phyloP scores from a whole-genome alignment of 495 filamentous ascomycete genomes.

The Xylaria curta region DNA sequence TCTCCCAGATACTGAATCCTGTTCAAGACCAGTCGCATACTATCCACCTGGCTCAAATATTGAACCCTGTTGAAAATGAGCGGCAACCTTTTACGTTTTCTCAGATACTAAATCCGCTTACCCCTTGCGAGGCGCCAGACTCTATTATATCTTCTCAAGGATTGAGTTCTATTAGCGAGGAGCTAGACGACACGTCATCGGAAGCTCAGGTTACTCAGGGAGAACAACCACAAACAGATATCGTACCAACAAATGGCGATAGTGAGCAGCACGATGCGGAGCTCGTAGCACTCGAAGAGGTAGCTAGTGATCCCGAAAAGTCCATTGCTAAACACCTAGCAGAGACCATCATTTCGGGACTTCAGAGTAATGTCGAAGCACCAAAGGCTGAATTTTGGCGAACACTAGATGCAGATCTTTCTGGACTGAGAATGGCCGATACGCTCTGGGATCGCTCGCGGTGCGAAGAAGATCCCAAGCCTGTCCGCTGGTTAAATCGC shows the following conservation, averaged over 20 bases:
- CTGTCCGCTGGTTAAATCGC: slow-evolving; percentile 4
- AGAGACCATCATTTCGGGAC: neutral
- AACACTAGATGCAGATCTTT: neutral
- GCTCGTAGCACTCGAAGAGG: neutral
- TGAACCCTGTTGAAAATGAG: neutral
- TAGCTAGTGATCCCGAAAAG: neutral
- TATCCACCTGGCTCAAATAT: neutral
- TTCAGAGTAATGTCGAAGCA: neutral
- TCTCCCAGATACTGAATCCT: neutral
- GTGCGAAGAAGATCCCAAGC: neutral
- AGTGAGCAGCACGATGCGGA: neutral
- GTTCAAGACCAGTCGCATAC: neutral
- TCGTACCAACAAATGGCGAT: no score
- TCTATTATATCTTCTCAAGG: neutral
- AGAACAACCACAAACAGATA: neutral
- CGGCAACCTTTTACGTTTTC: neutral
- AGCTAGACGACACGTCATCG: neutral
- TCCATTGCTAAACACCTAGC: neutral
- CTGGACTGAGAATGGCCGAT: neutral
- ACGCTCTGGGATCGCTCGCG: slow-evolving; percentile 3
- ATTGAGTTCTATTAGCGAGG: neutral
- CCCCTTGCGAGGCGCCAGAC: neutral
- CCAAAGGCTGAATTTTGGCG: slow-evolving; percentile 5
- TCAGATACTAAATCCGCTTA: neutral
- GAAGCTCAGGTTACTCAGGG: neutral